phyloP scores from a whole-genome alignment of 495 filamentous ascomycete species.

The Neurospora cerealis region DNA sequence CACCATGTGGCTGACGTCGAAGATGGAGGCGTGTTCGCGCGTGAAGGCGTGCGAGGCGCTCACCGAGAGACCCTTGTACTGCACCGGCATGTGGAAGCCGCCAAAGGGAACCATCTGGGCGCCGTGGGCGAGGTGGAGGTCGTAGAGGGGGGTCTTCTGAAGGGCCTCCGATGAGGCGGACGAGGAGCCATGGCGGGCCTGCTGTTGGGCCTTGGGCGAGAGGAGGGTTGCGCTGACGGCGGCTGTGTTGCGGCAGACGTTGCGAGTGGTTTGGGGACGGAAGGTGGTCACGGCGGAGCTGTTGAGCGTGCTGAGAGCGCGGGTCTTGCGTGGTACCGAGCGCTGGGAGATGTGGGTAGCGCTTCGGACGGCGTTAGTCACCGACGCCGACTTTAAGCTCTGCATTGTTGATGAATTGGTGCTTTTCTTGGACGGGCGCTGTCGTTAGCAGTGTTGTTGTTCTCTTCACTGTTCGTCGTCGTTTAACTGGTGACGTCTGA shows the following conservation, averaged over 20 bases:
- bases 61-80: constrained; percentile 67
- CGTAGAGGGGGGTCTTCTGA: constrained; percentile 69
- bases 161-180: constrained; percentile 30
- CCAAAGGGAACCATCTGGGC: constrained; percentile 97
- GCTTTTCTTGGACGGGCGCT: neutral
- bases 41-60: constrained; percentile 81
- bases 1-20: constrained; percentile 78
- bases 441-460: neutral
- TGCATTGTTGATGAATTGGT: constrained; percentile 16
- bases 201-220: neutral
- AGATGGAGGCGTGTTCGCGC: constrained; percentile 73
- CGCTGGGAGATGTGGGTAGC: constrained; percentile 4
- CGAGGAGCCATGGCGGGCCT: constrained; percentile 17
- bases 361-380: constrained; percentile 11
- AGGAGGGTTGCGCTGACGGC: neutral
- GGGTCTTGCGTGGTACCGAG: neutral
- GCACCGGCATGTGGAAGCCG: constrained; percentile 86
- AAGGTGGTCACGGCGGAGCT: neutral
- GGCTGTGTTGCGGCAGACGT: neutral
- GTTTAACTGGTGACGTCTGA: neutral
- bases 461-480: neutral
- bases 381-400: constrained; percentile 6
- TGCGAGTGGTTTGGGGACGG: neutral
- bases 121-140: constrained; percentile 67
- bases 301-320: neutral